phyloP scores from a whole-genome alignment of 2,329 filamentous ascomycete species.

The Aspergillus sojae region DNA sequence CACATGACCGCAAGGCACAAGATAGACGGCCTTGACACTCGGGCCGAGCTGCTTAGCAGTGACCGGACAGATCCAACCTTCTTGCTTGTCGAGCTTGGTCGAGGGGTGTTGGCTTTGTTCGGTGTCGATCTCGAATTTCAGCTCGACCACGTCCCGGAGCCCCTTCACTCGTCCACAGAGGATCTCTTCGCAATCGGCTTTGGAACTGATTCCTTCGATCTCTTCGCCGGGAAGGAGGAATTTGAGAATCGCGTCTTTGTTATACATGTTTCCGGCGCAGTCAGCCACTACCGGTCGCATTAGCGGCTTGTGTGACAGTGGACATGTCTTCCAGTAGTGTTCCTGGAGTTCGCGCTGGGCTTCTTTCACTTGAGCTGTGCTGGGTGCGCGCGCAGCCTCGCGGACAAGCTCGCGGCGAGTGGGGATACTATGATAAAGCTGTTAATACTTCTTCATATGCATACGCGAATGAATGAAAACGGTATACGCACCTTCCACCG shows the following conservation, averaged over 20 bases:
- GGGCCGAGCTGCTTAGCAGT: slow-evolving; percentile 85
- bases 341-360: slow-evolving; percentile 80
- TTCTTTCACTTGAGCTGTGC: slow-evolving; percentile 84
- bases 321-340: slow-evolving; percentile 85
- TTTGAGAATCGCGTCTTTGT: slow-evolving; percentile 85
- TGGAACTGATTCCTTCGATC: slow-evolving; percentile 55
- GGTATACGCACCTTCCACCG: slow-evolving; percentile 68
- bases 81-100: slow-evolving; percentile 47
- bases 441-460: background rate
- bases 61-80: slow-evolving; percentile 80
- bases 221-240: slow-evolving; percentile 62
- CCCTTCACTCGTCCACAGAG: slow-evolving; percentile 70
- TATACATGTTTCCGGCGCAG: slow-evolving; percentile 81
- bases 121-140: slow-evolving; percentile 69
- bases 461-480: background rate
- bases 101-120: slow-evolving; percentile 43
- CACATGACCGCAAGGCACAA: slow-evolving; percentile 93
- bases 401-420: slow-evolving; percentile 95
- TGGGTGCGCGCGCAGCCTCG: slow-evolving; percentile 80
- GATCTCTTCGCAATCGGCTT: slow-evolving; percentile 63
- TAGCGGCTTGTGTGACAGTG: slow-evolving; percentile 78
- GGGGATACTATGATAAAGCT: slow-evolving; percentile 66
- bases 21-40: slow-evolving; percentile 76
- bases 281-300: slow-evolving; percentile 80
- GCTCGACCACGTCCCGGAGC: slow-evolving; percentile 81